Percentiles rank a stretch among this genome's conserved stretches.
These are phyloP conservation scores for Penicillium coprophilum DNA, from an alignment of 495 filamentous ascomycete species.

Conservation along the genomic window DNA sequence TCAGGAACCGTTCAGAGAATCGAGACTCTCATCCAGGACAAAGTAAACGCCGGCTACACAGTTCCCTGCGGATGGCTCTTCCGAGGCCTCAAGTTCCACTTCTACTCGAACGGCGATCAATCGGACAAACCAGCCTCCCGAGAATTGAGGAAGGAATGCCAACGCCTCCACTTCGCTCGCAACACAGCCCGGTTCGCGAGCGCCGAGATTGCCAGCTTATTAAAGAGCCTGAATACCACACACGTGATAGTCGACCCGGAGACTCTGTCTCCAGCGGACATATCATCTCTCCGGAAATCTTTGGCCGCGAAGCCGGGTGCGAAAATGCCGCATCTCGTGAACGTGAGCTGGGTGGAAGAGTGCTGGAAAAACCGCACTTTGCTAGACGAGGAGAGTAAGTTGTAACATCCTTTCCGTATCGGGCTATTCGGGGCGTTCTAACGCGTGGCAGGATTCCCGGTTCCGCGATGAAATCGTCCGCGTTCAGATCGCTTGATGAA, in stretches of 20 bases:
- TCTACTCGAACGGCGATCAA: constrained; percentile 31
- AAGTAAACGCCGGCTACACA: constrained; percentile 37
- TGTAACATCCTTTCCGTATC: neutral
- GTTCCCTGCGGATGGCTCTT: constrained; percentile 66
- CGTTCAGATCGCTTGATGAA: neutral
- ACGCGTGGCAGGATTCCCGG: neutral
- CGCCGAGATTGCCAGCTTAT: constrained; percentile 39
- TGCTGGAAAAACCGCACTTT: constrained; percentile 77
- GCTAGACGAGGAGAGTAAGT: constrained; percentile 72
- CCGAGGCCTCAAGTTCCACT: constrained; percentile 55
- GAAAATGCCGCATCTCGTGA: constrained; percentile 70
- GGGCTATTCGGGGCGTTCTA: neutral
- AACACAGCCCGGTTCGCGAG: constrained; percentile 65
- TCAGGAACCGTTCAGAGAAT: constrained; percentile 52
- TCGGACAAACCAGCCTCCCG: neutral
- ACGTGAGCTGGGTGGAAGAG: constrained; percentile 68
- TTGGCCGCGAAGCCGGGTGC: constrained; percentile 29
- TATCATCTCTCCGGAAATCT: constrained; percentile 30
- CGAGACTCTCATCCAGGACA: constrained; percentile 54
- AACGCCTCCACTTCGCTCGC: constrained; percentile 27
- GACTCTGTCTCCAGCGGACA: constrained; percentile 16
- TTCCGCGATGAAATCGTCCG: neutral
- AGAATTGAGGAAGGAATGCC: constrained; percentile 6
- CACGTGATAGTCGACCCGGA: constrained; percentile 38
- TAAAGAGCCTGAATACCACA: constrained; percentile 26